A percentile compares a stretch with the other conserved stretches of the same genome.
These are phyloP conservation scores for Cutaneotrichosporon cyanovorans DNA, from an alignment of 1,284 basidiomycete species.

Conservation along the genomic window DNA sequence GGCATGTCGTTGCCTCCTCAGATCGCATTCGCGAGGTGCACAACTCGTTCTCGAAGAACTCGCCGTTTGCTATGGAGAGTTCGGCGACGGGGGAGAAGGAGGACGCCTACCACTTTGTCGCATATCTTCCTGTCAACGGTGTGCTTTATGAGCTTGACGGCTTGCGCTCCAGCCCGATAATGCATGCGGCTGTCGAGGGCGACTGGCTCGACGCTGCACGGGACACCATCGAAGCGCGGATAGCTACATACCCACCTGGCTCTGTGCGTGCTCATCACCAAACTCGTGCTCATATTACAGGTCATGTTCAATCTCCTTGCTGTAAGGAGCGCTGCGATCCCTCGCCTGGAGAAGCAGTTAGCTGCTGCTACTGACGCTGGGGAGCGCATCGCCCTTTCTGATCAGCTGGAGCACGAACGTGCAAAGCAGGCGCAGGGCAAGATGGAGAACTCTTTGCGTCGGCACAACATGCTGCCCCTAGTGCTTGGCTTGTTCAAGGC, in stretches of 20 bases:
- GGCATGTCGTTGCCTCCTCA: constrained; percentile 8
- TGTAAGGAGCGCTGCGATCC: constrained; percentile 69
- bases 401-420: constrained; percentile 65
- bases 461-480: constrained; percentile 35
- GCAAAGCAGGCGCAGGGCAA: constrained; percentile 66
- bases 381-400: constrained; percentile 51
- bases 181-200: constrained; percentile 59
- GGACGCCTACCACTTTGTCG: constrained; percentile 89
- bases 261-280: constrained; percentile 55
- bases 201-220: constrained; percentile 74
- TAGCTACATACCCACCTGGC: constrained; percentile 74
- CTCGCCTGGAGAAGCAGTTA: constrained; percentile 57
- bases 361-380: constrained; percentile 47
- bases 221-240: constrained; percentile 73
- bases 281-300: constrained; percentile 45
- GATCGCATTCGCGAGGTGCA: constrained; percentile 11
- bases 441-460: constrained; percentile 54
- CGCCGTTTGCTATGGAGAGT: constrained; percentile 73
- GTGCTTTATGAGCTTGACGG: constrained; percentile 86
- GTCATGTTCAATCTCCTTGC: constrained; percentile 86
- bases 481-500: constrained; percentile 35
- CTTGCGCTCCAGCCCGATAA: constrained; percentile 66
- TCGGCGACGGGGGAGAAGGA: constrained; percentile 59
- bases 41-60: constrained; percentile 55
- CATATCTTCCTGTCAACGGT: constrained; percentile 76